Base-by-base conservation (phyloP, 1,284 basidiomycete species). In the Anthracocystis walkeri region DNA sequence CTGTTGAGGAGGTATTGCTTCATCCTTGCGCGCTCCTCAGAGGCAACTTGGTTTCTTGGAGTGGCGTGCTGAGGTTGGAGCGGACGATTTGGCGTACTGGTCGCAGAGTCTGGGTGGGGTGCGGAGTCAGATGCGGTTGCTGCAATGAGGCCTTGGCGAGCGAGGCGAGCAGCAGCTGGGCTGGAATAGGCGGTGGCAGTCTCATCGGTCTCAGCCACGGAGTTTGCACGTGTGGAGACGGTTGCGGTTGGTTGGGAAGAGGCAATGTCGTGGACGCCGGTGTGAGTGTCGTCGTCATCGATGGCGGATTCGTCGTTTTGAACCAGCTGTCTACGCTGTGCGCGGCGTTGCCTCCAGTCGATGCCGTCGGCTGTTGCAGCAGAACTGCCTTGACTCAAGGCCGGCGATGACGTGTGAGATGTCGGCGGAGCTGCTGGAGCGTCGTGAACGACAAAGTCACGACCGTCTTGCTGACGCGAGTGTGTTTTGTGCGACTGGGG, bases 1-100 rank as follows among this genome's bases (percentile, higher is more conserved):
- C 74, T 76, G 59, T 76, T 76, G 59, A 76, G 74, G n/a, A 76
- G 69, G 14, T 76, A 76, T 25, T 72, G 69, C 55, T 76, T 76
- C 74, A 76, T 76, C 21, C 59, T 51, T 1, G 70, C 65, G 25
- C 65, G 74, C 31, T 76, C 69, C 14, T 61, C 68, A 0, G 68
- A 65, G 14, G 53, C 51, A 2, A 58, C 33, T 0, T 44, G 59
- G 16, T 68, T 59, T 38, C 51, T 75, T n/a, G 72, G 72, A 7
- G 72, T 75, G 3, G 58, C 62, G 7, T 59, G 58, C 12, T 50
- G n/a, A n/a, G 54, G 33, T 40, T 54, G 57, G 4, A 60, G 46
- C 41, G 57, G 65, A n/a, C 70, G 70, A n/a, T 50, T 59, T 10
- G 69, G 63, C 21, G 69, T 72, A 52, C 48, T 62, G 25, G 59